Percentiles rank a stretch among this genome's conserved stretches.
Evolutionary conservation across 257 asterid genomes (phyloP).

Genomic region (Thymus quinquecostatus): DNA sequence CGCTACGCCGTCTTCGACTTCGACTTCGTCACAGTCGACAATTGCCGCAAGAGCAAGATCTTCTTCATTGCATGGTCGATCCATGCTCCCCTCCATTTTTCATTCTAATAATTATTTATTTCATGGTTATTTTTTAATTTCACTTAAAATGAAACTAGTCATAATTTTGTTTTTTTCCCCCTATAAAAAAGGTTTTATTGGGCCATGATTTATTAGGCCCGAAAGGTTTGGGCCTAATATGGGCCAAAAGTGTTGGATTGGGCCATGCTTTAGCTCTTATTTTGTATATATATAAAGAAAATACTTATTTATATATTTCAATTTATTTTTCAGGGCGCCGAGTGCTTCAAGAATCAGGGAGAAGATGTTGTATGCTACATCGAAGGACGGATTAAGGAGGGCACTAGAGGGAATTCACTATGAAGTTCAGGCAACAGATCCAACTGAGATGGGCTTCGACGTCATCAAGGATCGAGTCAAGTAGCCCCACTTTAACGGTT

Average conservation of each 20-base stretch:
- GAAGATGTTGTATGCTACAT: conserved; percentile 87
- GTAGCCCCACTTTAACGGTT: conserved; percentile 23
- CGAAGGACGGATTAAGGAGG: conserved; percentile 74
- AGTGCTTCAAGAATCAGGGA: conserved; percentile 79
- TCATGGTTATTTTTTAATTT: too few species aligned
- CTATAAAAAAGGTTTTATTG: too few species aligned
- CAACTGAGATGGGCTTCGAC: conserved; percentile 89
- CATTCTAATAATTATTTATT: too few species aligned
- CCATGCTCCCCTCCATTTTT: not conserved
- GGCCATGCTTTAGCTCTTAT: too few species aligned
- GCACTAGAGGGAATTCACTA: conserved; percentile 84
- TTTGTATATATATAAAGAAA: too few species aligned
- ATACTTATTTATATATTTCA: not conserved
- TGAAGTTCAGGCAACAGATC: conserved; percentile 93
- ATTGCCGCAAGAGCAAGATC: conserved; percentile 92
- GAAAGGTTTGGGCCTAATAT: too few species aligned
- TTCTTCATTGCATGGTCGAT: conserved; percentile 91
- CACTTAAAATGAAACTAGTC: too few species aligned
- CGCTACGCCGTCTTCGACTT: conserved; percentile 89
- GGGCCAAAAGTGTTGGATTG: too few species aligned
- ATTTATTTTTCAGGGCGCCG: conserved; percentile 61
- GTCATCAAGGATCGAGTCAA: conserved; percentile 71
- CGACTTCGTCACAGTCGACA: conserved; percentile 85
- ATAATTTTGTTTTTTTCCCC: too few species aligned
- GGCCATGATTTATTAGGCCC: too few species aligned